phyloP scores from a whole-genome alignment of 2,329 filamentous ascomycete genomes.

The Huntiella bhutanensis region DNA sequence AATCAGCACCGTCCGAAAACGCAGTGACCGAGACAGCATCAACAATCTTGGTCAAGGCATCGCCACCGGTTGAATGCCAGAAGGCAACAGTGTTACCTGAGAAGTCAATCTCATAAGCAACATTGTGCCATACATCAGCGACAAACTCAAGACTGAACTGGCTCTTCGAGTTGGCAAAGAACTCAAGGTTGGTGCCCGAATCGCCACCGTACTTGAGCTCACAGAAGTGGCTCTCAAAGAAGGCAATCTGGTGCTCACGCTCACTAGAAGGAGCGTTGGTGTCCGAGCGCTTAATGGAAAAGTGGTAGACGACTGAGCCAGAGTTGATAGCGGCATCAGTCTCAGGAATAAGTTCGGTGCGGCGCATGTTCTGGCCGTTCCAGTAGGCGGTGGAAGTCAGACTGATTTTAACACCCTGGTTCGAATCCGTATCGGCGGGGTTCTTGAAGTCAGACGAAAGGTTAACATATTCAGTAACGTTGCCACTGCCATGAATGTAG shows the following conservation, averaged over 20 bases:
- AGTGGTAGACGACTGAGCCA: constrained; percentile 56
- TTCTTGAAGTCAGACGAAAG: constrained; percentile 44
- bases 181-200: constrained; percentile 36
- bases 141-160: constrained; percentile 45
- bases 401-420: constrained; percentile 49
- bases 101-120: constrained; percentile 57
- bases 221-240: constrained; percentile 54
- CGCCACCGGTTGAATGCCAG: constrained; percentile 48
- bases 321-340: constrained; percentile 43
- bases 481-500: constrained; percentile 49
- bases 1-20: constrained; percentile 49
- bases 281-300: constrained; percentile 40
- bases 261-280: constrained; percentile 40
- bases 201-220: constrained; percentile 54
- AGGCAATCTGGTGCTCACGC: constrained; percentile 47
- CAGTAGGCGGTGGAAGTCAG: constrained; percentile 46
- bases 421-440: constrained; percentile 39
- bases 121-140: constrained; percentile 52
- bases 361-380: constrained; percentile 54
- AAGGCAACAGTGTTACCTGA: constrained; percentile 40
- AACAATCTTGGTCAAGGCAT: constrained; percentile 37
- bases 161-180: constrained; percentile 40
- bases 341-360: constrained; percentile 56
- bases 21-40: constrained; percentile 40
- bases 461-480: constrained; percentile 40